Base-by-base conservation (phyloP, 106 monocot species). In the Platanthera guangdongensis region DNA sequence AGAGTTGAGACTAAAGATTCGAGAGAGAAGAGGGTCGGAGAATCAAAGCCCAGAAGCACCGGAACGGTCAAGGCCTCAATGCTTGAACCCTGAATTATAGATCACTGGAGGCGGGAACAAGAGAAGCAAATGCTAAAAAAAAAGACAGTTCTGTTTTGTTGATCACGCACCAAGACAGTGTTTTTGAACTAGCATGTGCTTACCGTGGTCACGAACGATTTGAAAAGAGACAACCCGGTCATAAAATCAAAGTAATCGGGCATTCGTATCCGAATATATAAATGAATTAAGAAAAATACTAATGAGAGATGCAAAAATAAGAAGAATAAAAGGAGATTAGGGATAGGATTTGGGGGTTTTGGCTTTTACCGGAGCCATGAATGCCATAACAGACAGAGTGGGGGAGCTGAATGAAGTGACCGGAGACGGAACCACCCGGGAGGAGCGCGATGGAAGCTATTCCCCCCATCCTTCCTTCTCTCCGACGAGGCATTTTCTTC, bases 371-470 rank as follows among this genome's bases (percentile, higher is more conserved):
- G 51, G 87, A 89, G 80, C 95, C 95, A 51, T 89, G 93, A 32
- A 96, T 90, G 47, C 95, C 93, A 67, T 93, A 96, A 82, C 95
- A 93, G 68, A 79, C 67, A 64, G 93, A 96, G 8, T 90, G 76
- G 4, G 90, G 93, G 30, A 96, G 80, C 15, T 74, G 80, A 47
- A 96, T 83, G 84, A 96, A 96, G 55, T 96, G 95, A 39, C 95
- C 95, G 25, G 92, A 90, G 78, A 96, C 82, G 55, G 92, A 85
- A 4, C 95, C 95, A 60, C 57, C 72, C 0, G 89, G 95, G 22
- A 96, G 85, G 47, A 96, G 78, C 60, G 93, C 95, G 11, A 96
- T 86, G 8, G 95, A 93, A 13, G 93, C 95, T 50, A 96, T 83
- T 57, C 93, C 95, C 71, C 90, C 92, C 92, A 96, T 96, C 30